phyloP scores from a whole-genome alignment of 1,284 basidiomycete species.

The Leccinum proliferum region DNA sequence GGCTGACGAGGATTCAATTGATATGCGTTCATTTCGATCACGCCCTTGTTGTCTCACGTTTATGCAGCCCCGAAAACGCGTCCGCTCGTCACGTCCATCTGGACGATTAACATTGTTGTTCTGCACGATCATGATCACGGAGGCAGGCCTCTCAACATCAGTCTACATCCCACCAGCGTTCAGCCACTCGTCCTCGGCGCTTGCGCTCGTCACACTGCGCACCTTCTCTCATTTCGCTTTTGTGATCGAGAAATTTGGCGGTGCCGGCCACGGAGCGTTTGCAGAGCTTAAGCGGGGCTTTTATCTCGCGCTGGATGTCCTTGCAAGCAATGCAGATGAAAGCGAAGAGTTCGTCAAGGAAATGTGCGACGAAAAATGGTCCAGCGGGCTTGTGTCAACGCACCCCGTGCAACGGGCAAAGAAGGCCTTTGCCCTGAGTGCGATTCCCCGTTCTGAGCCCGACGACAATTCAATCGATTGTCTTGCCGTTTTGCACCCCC shows the following conservation, averaged over 20 bases:
- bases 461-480: constrained; percentile 41
- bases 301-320: constrained; percentile 65
- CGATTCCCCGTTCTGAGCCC: constrained; percentile 53
- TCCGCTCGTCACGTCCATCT: constrained; percentile 43
- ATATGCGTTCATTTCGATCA: constrained; percentile 14
- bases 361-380: constrained; percentile 32
- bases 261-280: constrained; percentile 49
- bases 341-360: constrained; percentile 39
- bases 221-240: constrained; percentile 62
- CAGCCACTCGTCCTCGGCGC: constrained; percentile 34
- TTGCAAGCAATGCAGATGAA: constrained; percentile 42
- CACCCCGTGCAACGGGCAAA: constrained; percentile 40
- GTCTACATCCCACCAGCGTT: constrained; percentile 41
- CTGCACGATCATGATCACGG: constrained; percentile 59
- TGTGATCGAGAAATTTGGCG: constrained; percentile 69
- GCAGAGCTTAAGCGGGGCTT: constrained; percentile 63
- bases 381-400: constrained; percentile 7
- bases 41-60: constrained; percentile 4
- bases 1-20: constrained; percentile 35
- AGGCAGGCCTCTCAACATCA: constrained; percentile 50
- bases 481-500: constrained; percentile 57
- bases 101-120: constrained; percentile 63
- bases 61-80: constrained; percentile 36
- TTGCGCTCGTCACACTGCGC: constrained; percentile 46
- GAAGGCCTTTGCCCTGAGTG: constrained; percentile 56